These are phyloP conservation scores for Elaeis oleifera DNA, from an alignment of 202 grass and related monocot genomes.

Conservation along the genomic window DNA sequence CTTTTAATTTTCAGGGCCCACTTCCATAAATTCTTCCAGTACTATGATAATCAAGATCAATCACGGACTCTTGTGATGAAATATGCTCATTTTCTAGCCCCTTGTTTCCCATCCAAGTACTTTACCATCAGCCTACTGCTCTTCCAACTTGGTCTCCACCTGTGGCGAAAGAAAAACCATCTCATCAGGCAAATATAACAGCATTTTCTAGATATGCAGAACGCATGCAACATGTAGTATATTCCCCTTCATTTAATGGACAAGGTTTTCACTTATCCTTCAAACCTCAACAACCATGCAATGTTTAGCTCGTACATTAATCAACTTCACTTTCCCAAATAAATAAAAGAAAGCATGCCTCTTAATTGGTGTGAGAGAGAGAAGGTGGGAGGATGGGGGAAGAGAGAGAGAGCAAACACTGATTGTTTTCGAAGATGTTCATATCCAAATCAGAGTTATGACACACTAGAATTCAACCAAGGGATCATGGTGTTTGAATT, in stretches of 20 bases:
- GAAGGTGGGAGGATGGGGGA: no score
- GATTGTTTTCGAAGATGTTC: no score
- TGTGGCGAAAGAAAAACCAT: constrained; percentile 19
- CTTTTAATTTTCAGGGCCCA: constrained; percentile 78
- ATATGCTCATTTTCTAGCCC: constrained; percentile 32
- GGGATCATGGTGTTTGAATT: no score
- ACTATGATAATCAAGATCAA: constrained; percentile 88
- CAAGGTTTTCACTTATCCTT: not conserved
- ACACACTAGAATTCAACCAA: no score
- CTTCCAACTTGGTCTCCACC: constrained; percentile 84
- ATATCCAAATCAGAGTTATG: no score
- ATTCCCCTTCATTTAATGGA: not conserved
- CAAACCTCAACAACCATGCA: no score
- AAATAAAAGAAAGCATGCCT: no score
- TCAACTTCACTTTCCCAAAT: no score
- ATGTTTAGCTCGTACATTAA: no score
- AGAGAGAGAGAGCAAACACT: no score
- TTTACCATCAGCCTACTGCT: constrained; percentile 51
- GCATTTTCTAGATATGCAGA: not conserved
- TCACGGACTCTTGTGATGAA: constrained; percentile 33
- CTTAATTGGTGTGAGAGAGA: no score
- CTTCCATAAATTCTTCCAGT: constrained; percentile 87
- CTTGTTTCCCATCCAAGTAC: constrained; percentile 71
- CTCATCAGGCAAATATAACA: not conserved
- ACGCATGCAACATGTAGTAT: not conserved